Evolutionary conservation across 2,329 filamentous ascomycete species (phyloP), one percentile per base, ranked within the genome.

Genomic region (Elsinoe arachidis): DNA sequence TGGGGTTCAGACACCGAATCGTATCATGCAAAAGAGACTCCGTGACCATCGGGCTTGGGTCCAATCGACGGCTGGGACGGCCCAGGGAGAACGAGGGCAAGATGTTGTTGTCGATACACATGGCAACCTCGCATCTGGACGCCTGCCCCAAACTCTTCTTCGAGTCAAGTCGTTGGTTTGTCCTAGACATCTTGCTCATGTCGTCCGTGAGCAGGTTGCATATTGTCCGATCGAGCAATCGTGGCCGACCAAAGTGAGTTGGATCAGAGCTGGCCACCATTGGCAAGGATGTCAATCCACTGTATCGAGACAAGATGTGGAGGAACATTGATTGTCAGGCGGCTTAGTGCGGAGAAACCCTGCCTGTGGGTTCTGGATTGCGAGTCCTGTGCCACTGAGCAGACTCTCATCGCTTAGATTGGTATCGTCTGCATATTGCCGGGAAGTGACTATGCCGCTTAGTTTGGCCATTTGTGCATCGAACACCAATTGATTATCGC

Each of bases 271-370:
- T 39, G 37, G 49, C 17, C 33, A n/a, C 9, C 12, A 21, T 53
- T 39, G 49, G 49, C 49, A 53, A 35, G 33, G 49, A 53, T 37
- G 7, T n/a, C 11, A 17, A 15, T 39, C 15, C 49, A 53, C 35
- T 39, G 35, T 39, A 53, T 53, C 49, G 49, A 53, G 49, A 15
- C 15, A 34, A 37, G 19, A 35, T 38, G 49, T 53, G 49, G 34
- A 53, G 49, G 49, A 34, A 38, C 17, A 53, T 53, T 38, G 49
- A 38, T 53, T 53, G 49, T 15, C 26, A 19, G 17, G 4, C 49
- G 49, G 49, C 34, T 39, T 39, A 53, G 49, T 53, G 49, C 49
- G 49, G 49, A 53, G 49, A 53, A 53, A 39, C 49, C 49, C 49
- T 53, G 49, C 49, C 17, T 7, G 30, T 39, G 34, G 49, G 33